Percentiles rank a stretch among this genome's conserved stretches.
These are phyloP conservation scores for Rhizopus arrhizus DNA, from an alignment of 371 early-diverging fungal species.

Conservation along the genomic window DNA sequence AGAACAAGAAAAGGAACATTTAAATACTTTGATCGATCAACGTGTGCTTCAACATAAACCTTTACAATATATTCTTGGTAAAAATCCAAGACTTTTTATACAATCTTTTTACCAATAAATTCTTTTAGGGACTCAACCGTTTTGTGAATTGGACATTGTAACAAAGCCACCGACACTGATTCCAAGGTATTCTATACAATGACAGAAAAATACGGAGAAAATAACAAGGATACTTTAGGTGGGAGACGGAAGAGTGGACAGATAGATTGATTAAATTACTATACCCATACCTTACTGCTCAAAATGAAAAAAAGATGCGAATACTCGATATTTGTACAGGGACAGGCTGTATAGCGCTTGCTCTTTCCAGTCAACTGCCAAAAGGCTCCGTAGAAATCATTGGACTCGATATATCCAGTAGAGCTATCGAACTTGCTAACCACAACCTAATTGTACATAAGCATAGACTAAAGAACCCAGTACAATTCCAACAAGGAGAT, in stretches of 20 bases:
- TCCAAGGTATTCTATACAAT: slow-evolving; percentile 63
- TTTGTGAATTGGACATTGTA: slow-evolving; percentile 74
- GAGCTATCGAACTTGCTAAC: slow-evolving; percentile 54
- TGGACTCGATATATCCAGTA: slow-evolving; percentile 45
- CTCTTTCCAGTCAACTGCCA: slow-evolving; percentile 69
- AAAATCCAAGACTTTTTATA: not conserved
- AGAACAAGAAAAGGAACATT: slow-evolving; percentile 17
- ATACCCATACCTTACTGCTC: slow-evolving; percentile 9
- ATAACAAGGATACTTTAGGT: slow-evolving; percentile 40
- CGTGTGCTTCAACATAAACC: slow-evolving; percentile 69
- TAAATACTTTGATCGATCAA: slow-evolving; percentile 48
- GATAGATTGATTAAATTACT: slow-evolving; percentile 52
- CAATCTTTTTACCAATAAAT: not conserved
- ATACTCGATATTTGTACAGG: slow-evolving; percentile 91
- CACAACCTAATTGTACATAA: slow-evolving; percentile 41
- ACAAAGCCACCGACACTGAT: slow-evolving; percentile 80
- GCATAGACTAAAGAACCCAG: slow-evolving; percentile 16
- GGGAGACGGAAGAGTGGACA: slow-evolving; percentile 96
- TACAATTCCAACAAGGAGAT: slow-evolving; percentile 52
- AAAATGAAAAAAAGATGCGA: slow-evolving; percentile 35
- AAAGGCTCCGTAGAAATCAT: slow-evolving; percentile 32
- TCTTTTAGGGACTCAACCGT: slow-evolving; percentile 72
- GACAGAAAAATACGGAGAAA: not conserved
- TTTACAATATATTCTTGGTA: slow-evolving; percentile 85
- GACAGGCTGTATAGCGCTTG: slow-evolving; percentile 84